Evolutionary conservation across 306 rosid genomes (phyloP).

Genomic region (Crotalaria pallida): DNA sequence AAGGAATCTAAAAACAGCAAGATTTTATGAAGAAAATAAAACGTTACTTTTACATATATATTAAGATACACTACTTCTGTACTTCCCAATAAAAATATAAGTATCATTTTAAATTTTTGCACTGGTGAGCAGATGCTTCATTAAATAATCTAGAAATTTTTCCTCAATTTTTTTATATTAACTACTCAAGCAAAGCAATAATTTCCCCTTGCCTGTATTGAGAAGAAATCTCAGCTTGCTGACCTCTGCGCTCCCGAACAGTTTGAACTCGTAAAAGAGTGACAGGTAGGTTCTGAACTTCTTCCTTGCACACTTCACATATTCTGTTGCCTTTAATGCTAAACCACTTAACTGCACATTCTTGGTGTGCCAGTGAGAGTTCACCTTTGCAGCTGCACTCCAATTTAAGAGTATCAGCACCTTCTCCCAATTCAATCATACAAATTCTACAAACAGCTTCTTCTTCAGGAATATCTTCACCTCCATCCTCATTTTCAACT

Average conservation of each 20-base stretch:
- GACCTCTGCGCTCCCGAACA: constrained; percentile 24
- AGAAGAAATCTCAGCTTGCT: constrained; percentile 31
- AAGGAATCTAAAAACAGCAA: no score
- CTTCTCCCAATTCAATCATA: constrained; percentile 65
- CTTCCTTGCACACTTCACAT: constrained; percentile 86
- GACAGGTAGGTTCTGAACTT: constrained; percentile 71
- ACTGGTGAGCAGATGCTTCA: no score
- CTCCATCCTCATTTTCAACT: constrained; percentile 55
- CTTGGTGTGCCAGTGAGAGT: constrained; percentile 82
- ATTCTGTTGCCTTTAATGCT: constrained; percentile 76
- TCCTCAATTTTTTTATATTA: no score
- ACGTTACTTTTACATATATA: no score
- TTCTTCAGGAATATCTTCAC: constrained; percentile 67
- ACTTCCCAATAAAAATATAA: no score
- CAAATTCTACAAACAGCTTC: constrained; percentile 90
- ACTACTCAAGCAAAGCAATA: neutral
- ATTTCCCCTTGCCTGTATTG: constrained; percentile 52
- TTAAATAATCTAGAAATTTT: neutral
- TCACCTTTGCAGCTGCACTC: constrained; percentile 93
- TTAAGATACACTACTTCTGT: no score
- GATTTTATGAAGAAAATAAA: no score
- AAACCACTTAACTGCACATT: constrained; percentile 83
- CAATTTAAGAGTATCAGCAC: constrained; percentile 62
- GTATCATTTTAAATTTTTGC: no score
- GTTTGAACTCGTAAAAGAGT: constrained; percentile 55